These are phyloP conservation scores for Leavenworthia alabamica DNA, from an alignment of 345 rosid genomes.

Conservation along the genomic window DNA sequence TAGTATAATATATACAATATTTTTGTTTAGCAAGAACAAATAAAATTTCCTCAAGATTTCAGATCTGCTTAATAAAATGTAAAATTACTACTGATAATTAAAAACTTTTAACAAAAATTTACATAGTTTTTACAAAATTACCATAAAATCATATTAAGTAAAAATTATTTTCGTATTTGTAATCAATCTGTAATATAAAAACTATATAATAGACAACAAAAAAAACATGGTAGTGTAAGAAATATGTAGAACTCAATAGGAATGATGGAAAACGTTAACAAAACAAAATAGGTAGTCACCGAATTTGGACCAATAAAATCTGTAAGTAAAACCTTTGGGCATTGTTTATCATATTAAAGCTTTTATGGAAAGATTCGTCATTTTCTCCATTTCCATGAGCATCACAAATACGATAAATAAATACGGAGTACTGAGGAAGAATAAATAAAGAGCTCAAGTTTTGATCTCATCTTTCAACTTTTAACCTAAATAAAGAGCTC, in stretches of 20 bases:
- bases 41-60: neutral
- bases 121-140: too few species aligned
- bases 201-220: too few species aligned
- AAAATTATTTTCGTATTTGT: too few species aligned
- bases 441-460: constrained; percentile 13
- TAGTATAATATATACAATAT: neutral
- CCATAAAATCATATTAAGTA: too few species aligned
- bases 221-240: too few species aligned
- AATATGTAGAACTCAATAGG: constrained; percentile 4
- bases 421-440: constrained; percentile 1
- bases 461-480: too few species aligned
- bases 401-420: constrained; percentile 16
- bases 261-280: neutral
- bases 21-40: neutral
- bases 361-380: constrained; percentile 20
- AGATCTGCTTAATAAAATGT: neutral
- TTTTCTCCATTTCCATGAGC: constrained; percentile 20
- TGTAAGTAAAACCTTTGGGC: neutral
- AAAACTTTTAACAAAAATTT: too few species aligned
- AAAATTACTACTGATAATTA: neutral
- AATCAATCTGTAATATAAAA: too few species aligned
- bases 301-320: constrained; percentile 16
- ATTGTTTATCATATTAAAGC: neutral
- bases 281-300: neutral
- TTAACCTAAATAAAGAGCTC: constrained; percentile 12